phyloP scores from a whole-genome alignment of 2,329 filamentous ascomycete species.

The Celoporthe dispersa region DNA sequence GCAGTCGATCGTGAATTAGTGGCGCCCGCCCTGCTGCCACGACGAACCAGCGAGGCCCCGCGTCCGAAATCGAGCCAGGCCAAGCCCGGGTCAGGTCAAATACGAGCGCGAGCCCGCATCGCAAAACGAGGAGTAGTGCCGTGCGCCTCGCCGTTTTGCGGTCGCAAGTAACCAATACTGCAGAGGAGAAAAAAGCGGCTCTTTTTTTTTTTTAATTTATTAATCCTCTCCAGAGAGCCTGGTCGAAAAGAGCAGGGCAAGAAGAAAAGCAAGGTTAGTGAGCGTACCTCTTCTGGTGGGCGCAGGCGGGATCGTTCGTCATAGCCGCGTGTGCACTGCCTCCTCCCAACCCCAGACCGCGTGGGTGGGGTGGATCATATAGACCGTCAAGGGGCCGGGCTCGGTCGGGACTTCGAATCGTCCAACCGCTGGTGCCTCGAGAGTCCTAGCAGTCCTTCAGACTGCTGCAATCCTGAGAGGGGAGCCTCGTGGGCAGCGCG shows the following conservation, averaged over 20 bases:
- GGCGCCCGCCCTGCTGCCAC: not conserved
- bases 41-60: not conserved
- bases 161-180: not conserved
- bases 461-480: not conserved
- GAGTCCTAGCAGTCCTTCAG: not conserved
- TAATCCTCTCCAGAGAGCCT: not conserved
- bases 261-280: conserved; percentile 15
- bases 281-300: not conserved
- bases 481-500: not conserved
- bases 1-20: not conserved
- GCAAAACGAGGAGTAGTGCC: not conserved
- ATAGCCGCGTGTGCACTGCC: conserved; percentile 14
- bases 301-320: not conserved
- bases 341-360: conserved; percentile 14
- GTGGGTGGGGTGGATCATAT: conserved; percentile 8
- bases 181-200: not conserved
- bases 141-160: not conserved
- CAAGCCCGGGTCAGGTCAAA: not conserved
- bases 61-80: not conserved
- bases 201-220: not conserved
- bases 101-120: not conserved
- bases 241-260: not conserved
- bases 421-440: not conserved
- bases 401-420: not conserved
- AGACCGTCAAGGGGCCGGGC: not conserved